Evolutionary conservation across 192 early-diverging fungal species (phyloP).

Genomic region (Coemansia sp.): DNA sequence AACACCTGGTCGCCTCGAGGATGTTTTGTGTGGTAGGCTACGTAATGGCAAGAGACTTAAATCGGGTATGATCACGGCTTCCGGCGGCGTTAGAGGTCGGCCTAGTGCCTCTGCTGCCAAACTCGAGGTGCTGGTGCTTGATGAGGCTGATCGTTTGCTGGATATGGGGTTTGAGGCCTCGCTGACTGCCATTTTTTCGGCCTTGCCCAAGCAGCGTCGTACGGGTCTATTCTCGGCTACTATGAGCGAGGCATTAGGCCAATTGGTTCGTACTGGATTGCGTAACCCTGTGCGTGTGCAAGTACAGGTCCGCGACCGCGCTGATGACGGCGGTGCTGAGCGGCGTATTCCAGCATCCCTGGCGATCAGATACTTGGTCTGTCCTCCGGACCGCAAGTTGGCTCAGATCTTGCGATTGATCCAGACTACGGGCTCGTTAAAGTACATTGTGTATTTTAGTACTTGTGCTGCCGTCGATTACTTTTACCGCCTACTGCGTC

Average conservation of each 20-base stretch:
- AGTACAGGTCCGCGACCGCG: conserved; percentile 78
- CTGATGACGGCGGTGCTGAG: not conserved
- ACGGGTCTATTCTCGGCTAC: conserved; percentile 97
- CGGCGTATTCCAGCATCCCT: conserved; percentile 52
- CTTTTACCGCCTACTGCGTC: conserved; percentile 68
- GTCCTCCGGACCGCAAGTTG: conserved; percentile 80
- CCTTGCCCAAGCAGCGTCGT: conserved; percentile 89
- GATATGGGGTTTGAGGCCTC: conserved; percentile 91
- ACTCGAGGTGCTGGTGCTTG: conserved; percentile 86
- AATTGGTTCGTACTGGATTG: conserved; percentile 83
- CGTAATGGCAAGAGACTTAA: conserved; percentile 40
- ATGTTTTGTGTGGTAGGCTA: conserved; percentile 59
- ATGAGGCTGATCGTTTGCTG: conserved; percentile 91
- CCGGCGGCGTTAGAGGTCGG: conserved; percentile 45
- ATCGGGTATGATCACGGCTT: conserved; percentile 36
- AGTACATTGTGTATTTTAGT: conserved; percentile 93
- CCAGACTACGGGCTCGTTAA: conserved; percentile 60
- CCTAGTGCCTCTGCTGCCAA: conserved; percentile 65
- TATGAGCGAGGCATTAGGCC: conserved; percentile 84
- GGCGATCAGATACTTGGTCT: conserved; percentile 71
- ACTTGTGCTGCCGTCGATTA: conserved; percentile 97
- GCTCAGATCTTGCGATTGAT: conserved; percentile 70
- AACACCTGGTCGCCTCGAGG: conserved; percentile 87
- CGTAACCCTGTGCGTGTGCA: conserved; percentile 88
- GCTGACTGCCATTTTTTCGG: conserved; percentile 73